Percentiles rank a stretch among this genome's conserved stretches.
Evolutionary conservation across 2,329 filamentous ascomycete genomes (phyloP).

Genomic region (Tolypocladium endophyticum): DNA sequence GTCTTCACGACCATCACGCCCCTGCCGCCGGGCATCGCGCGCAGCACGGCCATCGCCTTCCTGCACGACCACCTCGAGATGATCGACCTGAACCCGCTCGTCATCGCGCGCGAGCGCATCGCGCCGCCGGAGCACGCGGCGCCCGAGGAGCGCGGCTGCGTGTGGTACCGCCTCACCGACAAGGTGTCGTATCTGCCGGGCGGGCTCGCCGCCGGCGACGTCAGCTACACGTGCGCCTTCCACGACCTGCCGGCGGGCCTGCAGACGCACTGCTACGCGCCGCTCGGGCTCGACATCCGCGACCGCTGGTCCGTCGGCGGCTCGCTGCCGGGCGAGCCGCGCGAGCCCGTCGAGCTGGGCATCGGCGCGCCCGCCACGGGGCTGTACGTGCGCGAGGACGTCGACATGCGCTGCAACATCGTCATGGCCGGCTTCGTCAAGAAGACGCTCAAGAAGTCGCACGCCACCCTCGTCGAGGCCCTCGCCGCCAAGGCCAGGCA

Average conservation of each 20-base stretch:
- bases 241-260: slow-evolving; percentile 62
- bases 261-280: slow-evolving; percentile 76
- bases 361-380: slow-evolving; percentile 55
- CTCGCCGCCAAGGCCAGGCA: slow-evolving; percentile 27
- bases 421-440: slow-evolving; percentile 69
- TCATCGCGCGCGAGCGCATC: slow-evolving; percentile 61
- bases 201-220: slow-evolving; percentile 50
- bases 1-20: slow-evolving; percentile 72
- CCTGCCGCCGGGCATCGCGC: slow-evolving; percentile 56
- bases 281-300: slow-evolving; percentile 68
- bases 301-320: slow-evolving; percentile 71
- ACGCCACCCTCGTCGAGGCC: slow-evolving; percentile 58
- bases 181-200: slow-evolving; percentile 66
- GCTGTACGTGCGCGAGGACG: slow-evolving; percentile 75
- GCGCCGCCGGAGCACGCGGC: slow-evolving; percentile 55
- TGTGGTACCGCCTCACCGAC: slow-evolving; percentile 75
- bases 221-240: slow-evolving; percentile 74
- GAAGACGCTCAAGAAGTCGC: slow-evolving; percentile 69
- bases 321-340: slow-evolving; percentile 58
- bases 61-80: slow-evolving; percentile 72
- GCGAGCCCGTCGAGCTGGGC: slow-evolving; percentile 54
- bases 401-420: slow-evolving; percentile 69
- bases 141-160: slow-evolving; percentile 59
- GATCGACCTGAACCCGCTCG: slow-evolving; percentile 80
- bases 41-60: slow-evolving; percentile 61